Conservation (phyloP, 257 asterid species). For the Salvia rosmarinus region DNA sequence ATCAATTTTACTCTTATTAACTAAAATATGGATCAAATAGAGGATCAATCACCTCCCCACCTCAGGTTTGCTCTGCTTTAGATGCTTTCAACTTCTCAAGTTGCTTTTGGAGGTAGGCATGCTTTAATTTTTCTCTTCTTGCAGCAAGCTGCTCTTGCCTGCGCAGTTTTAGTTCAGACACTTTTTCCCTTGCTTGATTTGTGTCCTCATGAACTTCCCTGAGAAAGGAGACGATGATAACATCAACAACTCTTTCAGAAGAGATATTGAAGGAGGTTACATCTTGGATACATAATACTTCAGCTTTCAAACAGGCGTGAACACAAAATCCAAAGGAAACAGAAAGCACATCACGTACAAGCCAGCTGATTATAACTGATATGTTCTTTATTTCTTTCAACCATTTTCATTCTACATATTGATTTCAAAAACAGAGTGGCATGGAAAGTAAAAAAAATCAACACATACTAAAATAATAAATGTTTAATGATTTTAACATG, state of each 20-base stretch:
- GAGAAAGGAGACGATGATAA: constrained; percentile 33
- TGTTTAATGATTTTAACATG: neutral
- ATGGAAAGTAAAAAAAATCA: constrained; percentile 1
- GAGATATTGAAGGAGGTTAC: neutral
- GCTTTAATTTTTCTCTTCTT: constrained; percentile 86
- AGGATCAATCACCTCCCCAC: constrained; percentile 28
- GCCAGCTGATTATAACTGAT: neutral
- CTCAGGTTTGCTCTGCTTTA: constrained; percentile 60
- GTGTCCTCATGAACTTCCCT: constrained; percentile 99
- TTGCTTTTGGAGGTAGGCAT: constrained; percentile 85
- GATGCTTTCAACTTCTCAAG: constrained; percentile 86
- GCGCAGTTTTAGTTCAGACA: constrained; percentile 73
- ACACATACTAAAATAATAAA: neutral
- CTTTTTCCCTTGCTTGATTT: constrained; percentile 87
- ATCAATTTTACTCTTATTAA: neutral
- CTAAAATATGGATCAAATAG: constrained; percentile 14
- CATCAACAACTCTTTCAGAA: constrained; percentile 13
- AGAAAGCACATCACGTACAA: neutral
- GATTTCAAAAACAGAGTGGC: neutral
- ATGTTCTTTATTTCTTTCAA: neutral
- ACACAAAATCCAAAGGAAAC: constrained; percentile 1
- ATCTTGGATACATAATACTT: constrained; percentile 18
- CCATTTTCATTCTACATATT: neutral
- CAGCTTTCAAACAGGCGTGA: constrained; percentile 18
- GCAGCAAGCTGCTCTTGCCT: constrained; percentile 88